phyloP scores from a whole-genome alignment of 345 rosid genomes.

The Eucalyptus shirleyi region DNA sequence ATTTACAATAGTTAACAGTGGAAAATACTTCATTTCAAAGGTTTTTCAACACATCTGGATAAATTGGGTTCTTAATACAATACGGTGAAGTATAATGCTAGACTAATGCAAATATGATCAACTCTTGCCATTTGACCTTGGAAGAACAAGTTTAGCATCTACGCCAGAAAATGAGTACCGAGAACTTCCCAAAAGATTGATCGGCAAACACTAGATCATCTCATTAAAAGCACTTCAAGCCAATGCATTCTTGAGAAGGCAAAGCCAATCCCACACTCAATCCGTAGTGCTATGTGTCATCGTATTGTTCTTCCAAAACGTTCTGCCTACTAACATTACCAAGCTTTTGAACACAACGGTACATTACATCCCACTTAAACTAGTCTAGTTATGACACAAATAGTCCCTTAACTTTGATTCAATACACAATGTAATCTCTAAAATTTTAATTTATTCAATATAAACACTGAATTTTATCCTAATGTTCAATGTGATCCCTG shows the following conservation, averaged over 20 bases:
- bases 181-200: neutral
- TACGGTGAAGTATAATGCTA: neutral
- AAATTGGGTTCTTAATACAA: neutral
- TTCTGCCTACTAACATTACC: neutral
- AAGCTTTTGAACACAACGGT: neutral
- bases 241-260: neutral
- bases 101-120: neutral
- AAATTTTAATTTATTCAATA: too few relatives aligned
- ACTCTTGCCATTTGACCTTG: neutral
- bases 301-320: neutral
- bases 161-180: neutral
- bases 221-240: neutral
- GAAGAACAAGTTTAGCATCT: neutral
- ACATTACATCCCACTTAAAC: neutral
- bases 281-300: neutral
- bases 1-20: too few relatives aligned
- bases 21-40: neutral
- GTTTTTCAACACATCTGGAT: neutral
- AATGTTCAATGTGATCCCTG: rapidly evolving
- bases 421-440: rapidly evolving
- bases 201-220: neutral
- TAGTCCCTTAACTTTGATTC: rapidly evolving
- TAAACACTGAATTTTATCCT: rapidly evolving
- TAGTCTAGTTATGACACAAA: neutral
- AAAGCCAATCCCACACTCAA: neutral